Evolutionary conservation across 306 rosid genomes (phyloP).

Genomic region (Carpinus viminea): DNA sequence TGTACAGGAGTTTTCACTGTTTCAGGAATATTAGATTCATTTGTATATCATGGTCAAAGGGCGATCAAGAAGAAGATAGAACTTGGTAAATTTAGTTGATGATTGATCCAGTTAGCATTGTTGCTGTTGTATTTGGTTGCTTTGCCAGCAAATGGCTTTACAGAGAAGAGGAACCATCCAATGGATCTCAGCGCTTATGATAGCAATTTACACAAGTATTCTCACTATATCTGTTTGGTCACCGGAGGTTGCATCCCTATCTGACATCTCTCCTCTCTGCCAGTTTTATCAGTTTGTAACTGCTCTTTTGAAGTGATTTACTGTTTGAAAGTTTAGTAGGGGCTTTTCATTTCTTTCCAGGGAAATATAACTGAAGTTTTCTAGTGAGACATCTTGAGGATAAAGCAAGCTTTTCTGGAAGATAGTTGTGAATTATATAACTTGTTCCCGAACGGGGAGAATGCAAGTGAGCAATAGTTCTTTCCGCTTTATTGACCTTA

Average conservation of each 20-base stretch:
- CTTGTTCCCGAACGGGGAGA: not conserved
- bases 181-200: slow-evolving; percentile 36
- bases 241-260: slow-evolving; percentile 10
- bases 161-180: slow-evolving; percentile 35
- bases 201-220: slow-evolving; percentile 37
- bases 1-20: slow-evolving; percentile 83
- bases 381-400: not conserved
- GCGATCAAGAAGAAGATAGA: slow-evolving; percentile 99
- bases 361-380: not conserved
- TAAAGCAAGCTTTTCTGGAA: not conserved
- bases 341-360: slow-evolving; percentile 7
- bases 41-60: slow-evolving; percentile 91
- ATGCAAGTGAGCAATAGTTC: not conserved
- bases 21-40: slow-evolving; percentile 95
- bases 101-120: slow-evolving; percentile 14
- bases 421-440: not conserved
- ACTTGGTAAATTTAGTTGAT: slow-evolving; percentile 81
- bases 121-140: slow-evolving; percentile 33
- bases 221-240: slow-evolving; percentile 24
- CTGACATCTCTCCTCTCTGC: not conserved
- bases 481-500: not conserved
- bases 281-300: not conserved
- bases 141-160: slow-evolving; percentile 40
- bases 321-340: not conserved
- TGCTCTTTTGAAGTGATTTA: slow-evolving; percentile 22